Percentiles rank a stretch among this genome's conserved stretches.
phyloP scores from a whole-genome alignment of 192 early-diverging fungal genomes.

The Coemansia sp. region DNA sequence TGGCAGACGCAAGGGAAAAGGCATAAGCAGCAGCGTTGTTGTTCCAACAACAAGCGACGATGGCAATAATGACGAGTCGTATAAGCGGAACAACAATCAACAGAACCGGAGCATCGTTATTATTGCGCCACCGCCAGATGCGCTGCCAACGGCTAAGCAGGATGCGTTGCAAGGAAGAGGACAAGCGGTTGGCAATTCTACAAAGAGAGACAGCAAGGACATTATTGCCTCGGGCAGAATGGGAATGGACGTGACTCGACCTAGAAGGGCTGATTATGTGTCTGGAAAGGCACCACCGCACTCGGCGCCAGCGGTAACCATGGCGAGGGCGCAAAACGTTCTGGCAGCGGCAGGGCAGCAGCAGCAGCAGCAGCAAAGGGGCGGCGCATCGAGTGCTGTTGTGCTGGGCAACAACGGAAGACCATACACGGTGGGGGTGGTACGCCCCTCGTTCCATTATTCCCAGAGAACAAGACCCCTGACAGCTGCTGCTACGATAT shows the following conservation, averaged over 20 bases:
- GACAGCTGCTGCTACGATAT: background rate
- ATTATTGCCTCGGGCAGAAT: background rate
- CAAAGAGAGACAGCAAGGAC: background rate
- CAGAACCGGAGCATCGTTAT: conserved; percentile 9
- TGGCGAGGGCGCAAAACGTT: background rate
- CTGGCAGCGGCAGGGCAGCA: background rate
- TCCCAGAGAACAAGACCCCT: conserved; percentile 4
- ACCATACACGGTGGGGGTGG: background rate
- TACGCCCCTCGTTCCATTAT: background rate
- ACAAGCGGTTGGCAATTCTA: background rate
- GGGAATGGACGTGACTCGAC: background rate
- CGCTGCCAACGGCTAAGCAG: background rate
- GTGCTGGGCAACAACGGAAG: no score
- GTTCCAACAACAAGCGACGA: background rate
- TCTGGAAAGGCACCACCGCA: no score
- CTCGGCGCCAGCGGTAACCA: conserved; percentile 4
- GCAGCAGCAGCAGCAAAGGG: background rate
- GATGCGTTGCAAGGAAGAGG: background rate
- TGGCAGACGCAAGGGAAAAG: background rate
- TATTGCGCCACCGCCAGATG: conserved; percentile 9
- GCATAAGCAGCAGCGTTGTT: background rate
- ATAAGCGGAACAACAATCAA: background rate
- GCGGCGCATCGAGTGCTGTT: background rate
- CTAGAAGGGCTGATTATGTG: background rate
- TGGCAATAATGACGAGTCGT: background rate